Base-by-base conservation (phyloP, 768 basidiomycete species). In the Boletus pseudo-olivaceus region DNA sequence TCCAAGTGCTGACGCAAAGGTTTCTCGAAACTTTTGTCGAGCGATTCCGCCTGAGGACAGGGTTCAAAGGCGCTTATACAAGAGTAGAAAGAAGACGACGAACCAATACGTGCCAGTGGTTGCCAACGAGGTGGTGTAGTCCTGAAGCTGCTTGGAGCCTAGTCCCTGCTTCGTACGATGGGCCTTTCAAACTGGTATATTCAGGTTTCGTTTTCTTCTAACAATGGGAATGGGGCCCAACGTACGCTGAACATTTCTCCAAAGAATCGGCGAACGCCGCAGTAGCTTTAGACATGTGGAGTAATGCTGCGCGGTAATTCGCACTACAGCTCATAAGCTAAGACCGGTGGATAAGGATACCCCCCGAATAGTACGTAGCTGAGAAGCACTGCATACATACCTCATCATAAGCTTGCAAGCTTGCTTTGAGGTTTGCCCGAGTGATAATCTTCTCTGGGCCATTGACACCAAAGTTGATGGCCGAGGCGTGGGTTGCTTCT, bases 81-180 rank as follows among this genome's bases (percentile, higher is more conserved):
- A 33, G 35, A 30, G 50, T 53, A 58, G 50, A 57, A 57, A 41
- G 23, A 35, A 54, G 35, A 29, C 38, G 51, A 77, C 85, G 56
- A 57, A 93, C 92, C 67, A 98, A 75, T 53, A 98, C 84, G 69
- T 93, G 91, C 82, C 90, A 93, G 60, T 95, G 91, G 67, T 95
- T 96, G 47, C 88, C 85, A 61, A 96, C 86, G 59, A 98, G 81
- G 69, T 95, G 90, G 69, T 96, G 92, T 41, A 98, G 73, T 5
- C 95, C 94, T 19, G 89, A 85, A 27, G 90, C 85, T 29, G 90
- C 93, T 64, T 93, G 90, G 42, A 96, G 74, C 55, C 90, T 80
- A 23, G 88, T 87, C 11, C 89, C 88, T 26, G 88, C 75, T 66
- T 93, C 90, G 65, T 91, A 90, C 32, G 80, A 77, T 20, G 88